Evolutionary conservation across 164 flowering plant species (phyloP).

Genomic region (Kalanchoe fedtschenkoi): DNA sequence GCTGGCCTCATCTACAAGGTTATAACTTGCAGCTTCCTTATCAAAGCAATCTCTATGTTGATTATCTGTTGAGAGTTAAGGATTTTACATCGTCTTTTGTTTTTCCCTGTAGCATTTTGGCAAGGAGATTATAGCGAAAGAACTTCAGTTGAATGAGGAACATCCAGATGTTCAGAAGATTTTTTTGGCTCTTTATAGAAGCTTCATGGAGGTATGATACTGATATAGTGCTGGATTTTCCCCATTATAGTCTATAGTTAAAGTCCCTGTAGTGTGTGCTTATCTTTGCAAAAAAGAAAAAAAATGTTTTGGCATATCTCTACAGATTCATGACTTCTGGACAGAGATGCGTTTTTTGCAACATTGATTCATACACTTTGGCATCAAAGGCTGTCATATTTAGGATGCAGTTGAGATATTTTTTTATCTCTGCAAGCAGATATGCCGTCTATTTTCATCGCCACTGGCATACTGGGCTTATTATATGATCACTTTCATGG

Average conservation of each 20-base stretch:
- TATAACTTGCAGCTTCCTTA: not conserved
- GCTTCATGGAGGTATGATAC: conserved; percentile 36
- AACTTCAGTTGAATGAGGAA: conserved; percentile 26
- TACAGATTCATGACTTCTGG: no score
- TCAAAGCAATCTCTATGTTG: not conserved
- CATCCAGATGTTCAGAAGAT: conserved; percentile 32
- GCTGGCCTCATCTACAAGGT: conserved; percentile 48
- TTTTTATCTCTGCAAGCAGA: no score
- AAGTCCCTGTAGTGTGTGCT: no score
- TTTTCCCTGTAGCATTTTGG: conserved; percentile 29
- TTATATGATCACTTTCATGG: no score
- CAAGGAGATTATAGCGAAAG: conserved; percentile 38
- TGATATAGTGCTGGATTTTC: not conserved
- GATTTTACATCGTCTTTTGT: not conserved
- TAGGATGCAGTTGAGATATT: no score
- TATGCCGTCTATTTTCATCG: no score
- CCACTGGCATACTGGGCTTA: not conserved
- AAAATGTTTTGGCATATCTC: no score
- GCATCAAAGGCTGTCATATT: no score
- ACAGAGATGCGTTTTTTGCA: no score
- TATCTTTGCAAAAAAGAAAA: no score
- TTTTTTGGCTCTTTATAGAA: conserved; percentile 33
- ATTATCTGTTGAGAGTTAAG: not conserved
- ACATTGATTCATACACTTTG: no score
- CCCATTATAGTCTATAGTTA: not conserved